phyloP scores from a whole-genome alignment of 345 rosid species.

The Euphorbia pulcherrima region DNA sequence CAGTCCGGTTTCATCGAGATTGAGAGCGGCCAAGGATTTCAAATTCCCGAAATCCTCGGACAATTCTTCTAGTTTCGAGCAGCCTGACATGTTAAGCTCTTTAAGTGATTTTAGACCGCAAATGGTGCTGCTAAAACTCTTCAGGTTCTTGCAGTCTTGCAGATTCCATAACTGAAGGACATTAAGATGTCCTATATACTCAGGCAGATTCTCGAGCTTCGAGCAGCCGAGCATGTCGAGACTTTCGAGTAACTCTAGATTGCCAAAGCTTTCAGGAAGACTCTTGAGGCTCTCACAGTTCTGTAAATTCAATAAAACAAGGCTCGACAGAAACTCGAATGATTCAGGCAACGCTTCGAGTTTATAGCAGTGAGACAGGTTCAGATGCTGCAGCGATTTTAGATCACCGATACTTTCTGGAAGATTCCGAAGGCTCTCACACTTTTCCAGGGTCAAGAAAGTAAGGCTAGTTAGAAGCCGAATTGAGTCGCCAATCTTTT shows the following conservation, averaged over 20 bases:
- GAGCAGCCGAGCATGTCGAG: conserved; percentile 14
- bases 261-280: conserved; percentile 11
- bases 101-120: neutral
- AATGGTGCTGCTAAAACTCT: neutral
- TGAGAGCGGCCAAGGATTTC: neutral
- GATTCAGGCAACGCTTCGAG: conserved; percentile 2
- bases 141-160: conserved; percentile 6
- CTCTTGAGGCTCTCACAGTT: conserved; percentile 9
- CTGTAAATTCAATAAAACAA: neutral
- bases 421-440: conserved; percentile 5
- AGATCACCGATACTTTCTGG: neutral
- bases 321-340: neutral
- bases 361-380: neutral
- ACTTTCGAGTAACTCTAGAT: conserved; percentile 4
- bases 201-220: neutral
- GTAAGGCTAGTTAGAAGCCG: neutral
- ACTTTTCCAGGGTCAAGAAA: neutral
- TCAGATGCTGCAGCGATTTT: neutral
- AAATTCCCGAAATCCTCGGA: neutral
- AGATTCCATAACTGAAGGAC: neutral
- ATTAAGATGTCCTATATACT: neutral
- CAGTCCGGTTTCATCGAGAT: neutral
- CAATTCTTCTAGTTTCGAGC: neutral
- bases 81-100: neutral
- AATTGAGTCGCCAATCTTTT: neutral